Conservation (phyloP, 2,329 filamentous ascomycete genomes). For the Calonectria hongkongensis region DNA sequence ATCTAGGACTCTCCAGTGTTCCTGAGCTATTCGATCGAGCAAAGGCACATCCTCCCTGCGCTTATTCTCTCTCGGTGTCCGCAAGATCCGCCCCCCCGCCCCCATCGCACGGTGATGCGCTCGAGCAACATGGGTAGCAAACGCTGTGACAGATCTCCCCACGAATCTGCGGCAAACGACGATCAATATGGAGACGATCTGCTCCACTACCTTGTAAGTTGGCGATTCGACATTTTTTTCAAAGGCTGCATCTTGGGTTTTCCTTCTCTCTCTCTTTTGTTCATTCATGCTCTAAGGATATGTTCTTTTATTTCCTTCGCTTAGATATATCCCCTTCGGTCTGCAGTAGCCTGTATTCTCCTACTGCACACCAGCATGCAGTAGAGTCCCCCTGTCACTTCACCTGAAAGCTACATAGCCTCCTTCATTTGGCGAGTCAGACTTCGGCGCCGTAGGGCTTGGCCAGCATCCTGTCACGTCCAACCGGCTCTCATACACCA, state of each 20-base stretch:
- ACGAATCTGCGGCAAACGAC: slow-evolving; percentile 8
- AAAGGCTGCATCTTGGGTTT: neutral
- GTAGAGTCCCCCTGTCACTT: slow-evolving; percentile 21
- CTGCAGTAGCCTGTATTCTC: neutral
- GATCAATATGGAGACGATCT: slow-evolving; percentile 18
- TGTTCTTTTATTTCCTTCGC: neutral
- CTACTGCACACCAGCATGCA: neutral
- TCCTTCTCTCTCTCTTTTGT: neutral
- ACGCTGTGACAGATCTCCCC: slow-evolving; percentile 20
- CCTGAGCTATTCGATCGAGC: no score
- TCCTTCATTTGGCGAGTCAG: slow-evolving; percentile 35
- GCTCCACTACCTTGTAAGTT: slow-evolving; percentile 2
- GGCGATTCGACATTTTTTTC: neutral
- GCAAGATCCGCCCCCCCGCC: neutral
- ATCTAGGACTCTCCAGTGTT: no score
- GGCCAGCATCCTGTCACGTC: slow-evolving; percentile 19
- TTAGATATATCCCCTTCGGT: neutral
- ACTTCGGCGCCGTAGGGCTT: slow-evolving; percentile 10
- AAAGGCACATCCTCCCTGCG: neutral
- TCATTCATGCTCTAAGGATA: neutral
- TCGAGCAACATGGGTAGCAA: slow-evolving; percentile 7
- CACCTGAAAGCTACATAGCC: slow-evolving; percentile 18
- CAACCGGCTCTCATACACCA: neutral
- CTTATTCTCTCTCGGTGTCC: neutral
- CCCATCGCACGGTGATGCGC: slow-evolving; percentile 1